phyloP scores from a whole-genome alignment of 2,329 filamentous ascomycete species.

The Exophiala sp. region DNA sequence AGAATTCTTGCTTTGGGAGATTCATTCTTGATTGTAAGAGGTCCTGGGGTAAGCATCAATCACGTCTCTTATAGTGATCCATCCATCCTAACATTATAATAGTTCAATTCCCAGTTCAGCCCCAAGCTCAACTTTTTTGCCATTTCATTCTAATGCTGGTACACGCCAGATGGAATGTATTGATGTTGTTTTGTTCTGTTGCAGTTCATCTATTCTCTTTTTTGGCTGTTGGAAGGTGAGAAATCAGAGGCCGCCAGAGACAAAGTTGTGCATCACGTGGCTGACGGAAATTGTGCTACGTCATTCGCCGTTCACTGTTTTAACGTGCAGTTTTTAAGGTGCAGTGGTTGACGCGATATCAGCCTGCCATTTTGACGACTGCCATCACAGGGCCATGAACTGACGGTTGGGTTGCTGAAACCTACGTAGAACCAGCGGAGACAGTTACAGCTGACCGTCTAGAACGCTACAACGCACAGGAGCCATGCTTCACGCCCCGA shows the following conservation, averaged over 20 bases:
- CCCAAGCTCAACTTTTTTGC: conserved; percentile 11
- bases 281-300: background rate
- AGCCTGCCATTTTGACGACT: too few species aligned
- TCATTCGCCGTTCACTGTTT: too few species aligned
- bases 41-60: conserved; percentile 22
- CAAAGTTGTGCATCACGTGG: background rate
- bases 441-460: background rate
- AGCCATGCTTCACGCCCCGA: conserved; percentile 2
- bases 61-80: too few species aligned
- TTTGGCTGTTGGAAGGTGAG: background rate
- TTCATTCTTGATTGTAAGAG: conserved; percentile 26
- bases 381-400: too few species aligned
- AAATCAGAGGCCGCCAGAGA: background rate
- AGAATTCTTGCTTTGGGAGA: conserved; percentile 30
- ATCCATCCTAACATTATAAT: background rate
- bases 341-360: too few species aligned
- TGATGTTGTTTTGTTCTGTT: background rate
- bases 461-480: too few species aligned
- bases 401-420: too few species aligned
- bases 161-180: too few species aligned
- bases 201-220: background rate
- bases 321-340: too few species aligned
- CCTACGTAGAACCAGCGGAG: too few species aligned
- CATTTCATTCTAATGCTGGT: background rate
- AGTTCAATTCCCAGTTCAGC: conserved; percentile 30